Base-by-base conservation (phyloP, 129 eudicot genomes). In the Escallonia rubra region DNA sequence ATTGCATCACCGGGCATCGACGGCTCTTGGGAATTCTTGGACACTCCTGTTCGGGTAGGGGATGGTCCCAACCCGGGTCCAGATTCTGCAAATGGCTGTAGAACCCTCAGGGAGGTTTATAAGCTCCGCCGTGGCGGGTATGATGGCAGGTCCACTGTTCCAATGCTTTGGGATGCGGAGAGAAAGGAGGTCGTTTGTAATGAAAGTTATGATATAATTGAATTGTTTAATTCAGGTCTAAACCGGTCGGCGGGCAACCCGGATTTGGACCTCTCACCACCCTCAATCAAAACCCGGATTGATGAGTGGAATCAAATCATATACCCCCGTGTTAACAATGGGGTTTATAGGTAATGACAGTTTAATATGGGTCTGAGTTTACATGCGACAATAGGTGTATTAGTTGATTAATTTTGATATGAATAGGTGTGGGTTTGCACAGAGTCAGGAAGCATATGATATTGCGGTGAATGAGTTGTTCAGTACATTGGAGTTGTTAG, bases 381-480 rank as follows among this genome's bases (percentile, higher is more conserved):
- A 46, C 6, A 5, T 46, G 10, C 50, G 50, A 23, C 34, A 23
- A 23, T 23, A 46, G 50, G 50, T 6, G 50, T 46, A 6, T 5
- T 0, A 46, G 50, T 46, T 46, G 50, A 46, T 5, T 23, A 23
- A 23, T 23, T 23, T 23, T 23, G 34, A n/a, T 23, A 23, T 23
- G 34, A 23, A 68, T 69, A 93, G 99, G 82, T 89, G 96, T 57
- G 98, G 96, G 69, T 93, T 93, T 80, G 99, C 99, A 12, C 99
- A 93, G 71, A 93, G 90, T 66, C 99, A 93, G 68, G 96, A 89
- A 75, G 99, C 99, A 1, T 93, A 93, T 42, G 96, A 93, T 42
- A 48, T 46, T 7, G 96, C 96, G 7, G 99, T 81, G 42, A 80
- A 86, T 43, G 95, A 75, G 71, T 65, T 93, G 83, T 93, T 93